A percentile compares a stretch with the other conserved stretches of the same genome.
phyloP scores from a whole-genome alignment of 805 yeast species.

The Monosporozyma siamensis region DNA sequence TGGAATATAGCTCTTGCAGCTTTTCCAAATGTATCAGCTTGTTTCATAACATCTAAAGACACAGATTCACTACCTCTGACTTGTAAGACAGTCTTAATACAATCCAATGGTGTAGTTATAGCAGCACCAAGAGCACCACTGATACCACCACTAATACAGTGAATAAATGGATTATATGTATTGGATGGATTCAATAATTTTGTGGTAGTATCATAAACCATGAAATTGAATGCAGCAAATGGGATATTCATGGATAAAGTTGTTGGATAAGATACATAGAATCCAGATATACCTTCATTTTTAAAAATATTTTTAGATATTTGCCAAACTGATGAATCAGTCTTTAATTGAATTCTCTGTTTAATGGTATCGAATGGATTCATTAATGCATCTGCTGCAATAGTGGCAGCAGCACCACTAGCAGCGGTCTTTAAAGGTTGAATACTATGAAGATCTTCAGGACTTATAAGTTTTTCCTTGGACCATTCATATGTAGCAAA shows the following conservation, averaged over 20 bases:
- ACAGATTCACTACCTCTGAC: conserved; percentile 50
- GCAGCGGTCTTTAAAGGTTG: conserved; percentile 77
- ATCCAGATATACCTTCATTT: conserved; percentile 66
- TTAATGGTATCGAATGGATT: conserved; percentile 93
- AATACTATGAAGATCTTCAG: conserved; percentile 31
- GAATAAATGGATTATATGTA: conserved; percentile 77
- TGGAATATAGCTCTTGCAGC: conserved; percentile 63
- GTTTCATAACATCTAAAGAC: conserved; percentile 33
- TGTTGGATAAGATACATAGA: conserved; percentile 89
- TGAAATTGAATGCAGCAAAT: conserved; percentile 88
- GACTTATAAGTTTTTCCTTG: conserved; percentile 31
- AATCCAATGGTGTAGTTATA: conserved; percentile 86
- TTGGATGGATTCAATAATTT: conserved; percentile 69
- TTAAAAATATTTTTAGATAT: conserved; percentile 38
- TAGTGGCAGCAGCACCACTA: conserved; percentile 88
- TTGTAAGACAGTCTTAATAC: conserved; percentile 84
- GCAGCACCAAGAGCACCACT: conserved; percentile 97
- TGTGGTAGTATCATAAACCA: conserved; percentile 81
- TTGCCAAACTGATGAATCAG: conserved; percentile 18
- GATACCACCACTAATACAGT: conserved; percentile 85
- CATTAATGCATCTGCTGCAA: conserved; percentile 92
- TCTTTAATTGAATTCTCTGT: conserved; percentile 77
- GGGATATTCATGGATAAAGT: conserved; percentile 88
- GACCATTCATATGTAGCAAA: conserved; percentile 87
- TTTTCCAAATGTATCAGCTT: conserved; percentile 54